A percentile compares a stretch with the other conserved stretches of the same genome.
Evolutionary conservation across 176 grass and related monocot genomes (phyloP).

Genomic region (Cenchrus fungigraminus): DNA sequence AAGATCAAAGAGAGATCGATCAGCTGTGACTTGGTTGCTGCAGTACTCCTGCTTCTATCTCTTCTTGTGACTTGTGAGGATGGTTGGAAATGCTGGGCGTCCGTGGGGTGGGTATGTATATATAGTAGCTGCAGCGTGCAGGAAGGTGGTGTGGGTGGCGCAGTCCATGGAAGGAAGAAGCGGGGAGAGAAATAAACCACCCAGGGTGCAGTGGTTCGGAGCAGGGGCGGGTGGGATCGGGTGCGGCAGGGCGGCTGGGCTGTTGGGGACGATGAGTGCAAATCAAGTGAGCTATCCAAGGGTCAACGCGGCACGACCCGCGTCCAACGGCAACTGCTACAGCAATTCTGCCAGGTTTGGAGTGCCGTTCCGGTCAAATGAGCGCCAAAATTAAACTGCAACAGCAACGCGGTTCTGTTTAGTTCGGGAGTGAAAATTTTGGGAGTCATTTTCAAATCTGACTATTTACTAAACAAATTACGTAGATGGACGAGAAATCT

Average conservation of each 20-base stretch:
- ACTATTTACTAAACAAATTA: no score
- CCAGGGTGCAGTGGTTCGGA: background rate
- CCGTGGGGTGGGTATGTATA: conserved; percentile 22
- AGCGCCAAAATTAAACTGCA: no score
- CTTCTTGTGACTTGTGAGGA: background rate
- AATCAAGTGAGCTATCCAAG: background rate
- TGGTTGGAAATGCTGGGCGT: background rate
- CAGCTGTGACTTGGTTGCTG: background rate
- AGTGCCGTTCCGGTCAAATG: no score
- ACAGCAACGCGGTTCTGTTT: no score
- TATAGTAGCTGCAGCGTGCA: conserved; percentile 20
- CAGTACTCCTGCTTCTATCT: background rate
- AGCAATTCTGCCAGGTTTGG: background rate
- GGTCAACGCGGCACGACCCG: background rate
- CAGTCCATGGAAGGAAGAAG: background rate
- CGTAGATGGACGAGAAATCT: no score
- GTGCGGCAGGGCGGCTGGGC: background rate
- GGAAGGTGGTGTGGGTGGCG: background rate
- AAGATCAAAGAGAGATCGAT: background rate
- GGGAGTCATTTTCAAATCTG: no score
- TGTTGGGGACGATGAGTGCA: background rate
- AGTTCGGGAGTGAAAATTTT: no score
- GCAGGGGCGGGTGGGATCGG: conserved; percentile 8
- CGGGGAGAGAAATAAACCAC: no score
- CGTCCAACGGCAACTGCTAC: conserved; percentile 7